Conservation (phyloP, 129 eudicot genomes). For the Pittosporum tobira region DNA sequence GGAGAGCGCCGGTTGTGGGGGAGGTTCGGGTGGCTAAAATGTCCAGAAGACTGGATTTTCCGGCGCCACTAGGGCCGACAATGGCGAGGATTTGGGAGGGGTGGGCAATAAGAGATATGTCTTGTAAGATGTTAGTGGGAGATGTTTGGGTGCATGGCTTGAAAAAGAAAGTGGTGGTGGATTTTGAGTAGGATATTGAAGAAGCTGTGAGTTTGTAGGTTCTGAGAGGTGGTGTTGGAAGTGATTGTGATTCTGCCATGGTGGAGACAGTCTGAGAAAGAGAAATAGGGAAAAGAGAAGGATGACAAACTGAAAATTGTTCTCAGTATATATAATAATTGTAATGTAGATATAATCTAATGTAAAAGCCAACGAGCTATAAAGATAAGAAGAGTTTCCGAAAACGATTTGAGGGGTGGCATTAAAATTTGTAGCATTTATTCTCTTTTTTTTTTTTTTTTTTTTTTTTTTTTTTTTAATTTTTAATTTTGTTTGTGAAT, state of each 20-base stretch:
- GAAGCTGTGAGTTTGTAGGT: slow-evolving; percentile 61
- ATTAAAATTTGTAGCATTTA: too few species aligned
- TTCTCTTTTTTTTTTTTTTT: too few species aligned
- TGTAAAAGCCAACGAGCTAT: too few species aligned
- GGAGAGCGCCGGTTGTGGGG: slow-evolving; percentile 60
- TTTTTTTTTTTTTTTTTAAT: too few species aligned
- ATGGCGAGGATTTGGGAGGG: slow-evolving; percentile 92
- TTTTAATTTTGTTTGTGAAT: too few species aligned
- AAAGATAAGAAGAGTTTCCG: too few species aligned
- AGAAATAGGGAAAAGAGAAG: slow-evolving; percentile 1
- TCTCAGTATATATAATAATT: too few species aligned
- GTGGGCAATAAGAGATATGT: slow-evolving; percentile 64
- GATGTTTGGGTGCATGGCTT: slow-evolving; percentile 48
- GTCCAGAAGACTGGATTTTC: slow-evolving; percentile 94
- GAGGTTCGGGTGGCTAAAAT: slow-evolving; percentile 71
- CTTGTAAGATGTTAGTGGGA: slow-evolving; percentile 50
- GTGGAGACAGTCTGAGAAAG: slow-evolving; percentile 17
- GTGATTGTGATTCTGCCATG: slow-evolving; percentile 36
- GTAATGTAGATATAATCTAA: too few species aligned
- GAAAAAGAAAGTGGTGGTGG: slow-evolving; percentile 39
- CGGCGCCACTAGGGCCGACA: slow-evolving; percentile 97
- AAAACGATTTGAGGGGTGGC: too few species aligned
- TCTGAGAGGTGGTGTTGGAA: slow-evolving; percentile 32
- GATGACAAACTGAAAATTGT: neutral
- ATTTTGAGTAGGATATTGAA: slow-evolving; percentile 58